Conservation (phyloP, 2,329 filamentous ascomycete genomes). For the Aspergillus japonicus region DNA sequence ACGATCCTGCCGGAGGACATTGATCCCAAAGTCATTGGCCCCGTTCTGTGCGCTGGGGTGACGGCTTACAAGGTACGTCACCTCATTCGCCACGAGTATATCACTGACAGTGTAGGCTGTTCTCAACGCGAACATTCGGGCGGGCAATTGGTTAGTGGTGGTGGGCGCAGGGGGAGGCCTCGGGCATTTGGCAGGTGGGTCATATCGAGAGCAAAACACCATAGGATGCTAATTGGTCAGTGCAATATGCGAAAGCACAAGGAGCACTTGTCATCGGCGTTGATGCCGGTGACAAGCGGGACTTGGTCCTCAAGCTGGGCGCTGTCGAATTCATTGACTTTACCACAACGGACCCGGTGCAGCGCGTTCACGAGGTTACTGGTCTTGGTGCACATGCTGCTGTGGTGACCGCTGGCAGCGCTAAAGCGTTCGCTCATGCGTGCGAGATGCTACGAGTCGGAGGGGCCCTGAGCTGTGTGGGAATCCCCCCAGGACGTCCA, state of each 20-base stretch:
- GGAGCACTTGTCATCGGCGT: slow-evolving; percentile 46
- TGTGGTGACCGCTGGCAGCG: slow-evolving; percentile 45
- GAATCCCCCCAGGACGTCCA: slow-evolving; percentile 43
- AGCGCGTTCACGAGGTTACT: slow-evolving; percentile 39
- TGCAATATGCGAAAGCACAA: slow-evolving; percentile 46
- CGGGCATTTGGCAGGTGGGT: slow-evolving; percentile 46
- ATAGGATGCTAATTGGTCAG: slow-evolving; percentile 21
- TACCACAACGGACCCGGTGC: slow-evolving; percentile 32
- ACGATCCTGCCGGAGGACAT: slow-evolving; percentile 45
- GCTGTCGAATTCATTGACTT: slow-evolving; percentile 46
- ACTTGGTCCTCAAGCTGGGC: slow-evolving; percentile 42
- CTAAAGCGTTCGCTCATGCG: slow-evolving; percentile 43
- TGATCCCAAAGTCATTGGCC: slow-evolving; percentile 42
- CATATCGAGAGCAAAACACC: neutral
- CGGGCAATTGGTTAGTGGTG: slow-evolving; percentile 45
- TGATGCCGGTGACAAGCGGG: slow-evolving; percentile 42
- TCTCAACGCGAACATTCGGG: slow-evolving; percentile 40
- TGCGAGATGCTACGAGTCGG: slow-evolving; percentile 47
- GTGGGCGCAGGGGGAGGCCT: slow-evolving; percentile 49
- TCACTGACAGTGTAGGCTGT: slow-evolving; percentile 34
- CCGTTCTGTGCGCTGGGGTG: slow-evolving; percentile 47
- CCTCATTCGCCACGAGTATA: neutral
- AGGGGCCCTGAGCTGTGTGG: slow-evolving; percentile 46
- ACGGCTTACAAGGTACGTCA: slow-evolving; percentile 44
- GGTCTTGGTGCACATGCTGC: slow-evolving; percentile 43